Evolutionary conservation across 2,329 filamentous ascomycete genomes (phyloP).

Genomic region (Trichoderma sp.): DNA sequence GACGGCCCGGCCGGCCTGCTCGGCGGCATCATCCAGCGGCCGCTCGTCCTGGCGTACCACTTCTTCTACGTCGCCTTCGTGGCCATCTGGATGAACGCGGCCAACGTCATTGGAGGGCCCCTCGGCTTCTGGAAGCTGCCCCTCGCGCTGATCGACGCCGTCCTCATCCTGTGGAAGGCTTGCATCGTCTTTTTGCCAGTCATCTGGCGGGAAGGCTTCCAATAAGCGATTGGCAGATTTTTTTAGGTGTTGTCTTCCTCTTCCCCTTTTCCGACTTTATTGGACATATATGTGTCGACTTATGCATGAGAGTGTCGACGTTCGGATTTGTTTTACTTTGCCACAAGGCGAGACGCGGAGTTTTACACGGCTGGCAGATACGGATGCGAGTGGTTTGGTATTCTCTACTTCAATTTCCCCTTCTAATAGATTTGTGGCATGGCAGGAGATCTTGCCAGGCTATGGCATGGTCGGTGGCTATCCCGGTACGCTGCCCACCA

Average conservation of each 20-base stretch:
- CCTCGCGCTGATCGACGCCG: conserved; percentile 63
- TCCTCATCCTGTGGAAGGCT: conserved; percentile 77
- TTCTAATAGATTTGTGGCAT: neutral
- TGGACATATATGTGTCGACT: neutral
- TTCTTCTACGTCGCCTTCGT: conserved; percentile 94
- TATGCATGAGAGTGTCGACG: neutral
- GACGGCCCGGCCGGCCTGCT: conserved; percentile 81
- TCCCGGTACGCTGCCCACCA: neutral
- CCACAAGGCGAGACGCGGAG: conserved; percentile 6
- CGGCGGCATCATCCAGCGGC: conserved; percentile 76
- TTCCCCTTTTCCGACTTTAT: neutral
- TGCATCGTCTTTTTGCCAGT: conserved; percentile 82
- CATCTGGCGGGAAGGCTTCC: conserved; percentile 65
- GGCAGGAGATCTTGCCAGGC: neutral
- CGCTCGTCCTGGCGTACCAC: conserved; percentile 80
- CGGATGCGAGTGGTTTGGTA: neutral
- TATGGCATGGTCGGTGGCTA: neutral
- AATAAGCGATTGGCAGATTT: neutral
- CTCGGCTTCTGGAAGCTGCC: conserved; percentile 54
- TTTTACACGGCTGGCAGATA: neutral
- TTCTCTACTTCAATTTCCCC: neutral
- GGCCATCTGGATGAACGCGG: conserved; percentile 69
- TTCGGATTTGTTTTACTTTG: neutral
- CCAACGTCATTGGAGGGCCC: conserved; percentile 43
- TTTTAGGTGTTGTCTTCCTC: neutral